Conservation (phyloP, 306 rosid species). For the Medicago ruthenica region DNA sequence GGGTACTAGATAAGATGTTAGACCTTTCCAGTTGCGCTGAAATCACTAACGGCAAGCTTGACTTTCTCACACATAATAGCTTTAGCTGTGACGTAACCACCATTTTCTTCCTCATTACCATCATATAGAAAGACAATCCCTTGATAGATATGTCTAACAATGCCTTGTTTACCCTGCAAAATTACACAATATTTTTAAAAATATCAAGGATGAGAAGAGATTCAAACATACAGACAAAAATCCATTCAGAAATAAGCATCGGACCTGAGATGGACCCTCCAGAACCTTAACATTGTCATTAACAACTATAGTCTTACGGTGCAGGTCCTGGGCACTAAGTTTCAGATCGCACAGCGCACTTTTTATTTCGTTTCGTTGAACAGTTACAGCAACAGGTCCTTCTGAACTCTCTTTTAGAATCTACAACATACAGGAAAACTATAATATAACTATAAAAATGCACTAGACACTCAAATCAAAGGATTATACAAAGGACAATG, state of each 20-base stretch:
- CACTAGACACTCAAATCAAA: conserved; percentile 26
- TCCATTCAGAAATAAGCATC: conserved; percentile 31
- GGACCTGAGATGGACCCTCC: conserved; percentile 81
- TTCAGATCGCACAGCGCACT: conserved; percentile 66
- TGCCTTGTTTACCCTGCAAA: conserved; percentile 87
- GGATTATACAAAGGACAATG: conserved; percentile 24
- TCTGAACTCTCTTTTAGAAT: conserved; percentile 74
- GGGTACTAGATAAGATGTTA: conserved; percentile 36
- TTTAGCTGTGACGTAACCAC: conserved; percentile 82
- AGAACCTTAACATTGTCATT: conserved; percentile 73
- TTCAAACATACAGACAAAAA: conserved; percentile 11
- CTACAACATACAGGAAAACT: conserved; percentile 49
- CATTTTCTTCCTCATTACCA: conserved; percentile 70
- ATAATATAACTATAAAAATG: conserved; percentile 20
- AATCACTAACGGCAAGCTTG: conserved; percentile 57
- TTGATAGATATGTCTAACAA: conserved; percentile 78
- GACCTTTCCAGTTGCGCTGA: conserved; percentile 65
- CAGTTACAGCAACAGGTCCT: conserved; percentile 67
- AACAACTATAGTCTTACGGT: conserved; percentile 64
- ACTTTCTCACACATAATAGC: conserved; percentile 84
- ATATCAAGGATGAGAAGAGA: conserved; percentile 26
- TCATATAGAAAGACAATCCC: conserved; percentile 73
- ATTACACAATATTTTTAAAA: conserved; percentile 38
- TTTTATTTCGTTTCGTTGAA: conserved; percentile 63
- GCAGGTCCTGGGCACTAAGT: conserved; percentile 79